Percentiles rank a stretch among this genome's conserved stretches.
Conservation (phyloP, 371 early-diverging fungal species). For the Rhizopus sp. region DNA sequence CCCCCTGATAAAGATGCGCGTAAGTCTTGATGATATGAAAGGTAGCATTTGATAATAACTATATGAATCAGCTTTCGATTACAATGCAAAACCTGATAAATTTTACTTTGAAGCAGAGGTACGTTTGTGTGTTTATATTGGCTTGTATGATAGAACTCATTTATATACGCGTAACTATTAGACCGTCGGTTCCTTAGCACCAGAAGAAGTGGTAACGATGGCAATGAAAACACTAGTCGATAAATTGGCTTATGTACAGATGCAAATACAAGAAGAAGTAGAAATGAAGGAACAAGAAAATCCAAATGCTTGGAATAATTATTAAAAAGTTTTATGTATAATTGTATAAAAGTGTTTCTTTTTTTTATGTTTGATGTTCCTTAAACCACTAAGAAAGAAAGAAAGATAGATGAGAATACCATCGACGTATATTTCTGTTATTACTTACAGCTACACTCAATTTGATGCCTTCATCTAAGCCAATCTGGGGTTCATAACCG, state of each 20-base stretch:
- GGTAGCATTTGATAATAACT: conserved; percentile 2
- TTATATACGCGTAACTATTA: conserved; percentile 11
- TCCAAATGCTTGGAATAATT: conserved; percentile 29
- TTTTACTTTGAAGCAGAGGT: conserved; percentile 92
- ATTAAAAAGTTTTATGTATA: conserved; percentile 11
- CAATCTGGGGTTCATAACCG: conserved; percentile 77
- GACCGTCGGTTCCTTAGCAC: conserved; percentile 87
- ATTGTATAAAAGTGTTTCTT: not conserved
- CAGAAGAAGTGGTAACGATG: conserved; percentile 82
- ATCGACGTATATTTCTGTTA: too few species aligned
- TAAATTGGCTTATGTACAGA: conserved; percentile 79
- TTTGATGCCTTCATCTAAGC: conserved; percentile 73
- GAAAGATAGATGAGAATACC: not conserved
- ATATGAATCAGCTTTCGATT: conserved; percentile 73
- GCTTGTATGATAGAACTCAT: not conserved
- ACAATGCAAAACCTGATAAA: conserved; percentile 78
- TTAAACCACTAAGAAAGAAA: not conserved
- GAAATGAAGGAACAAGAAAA: conserved; percentile 47
- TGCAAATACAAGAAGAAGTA: conserved; percentile 72
- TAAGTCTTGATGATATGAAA: conserved; percentile 26
- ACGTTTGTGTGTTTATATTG: conserved; percentile 12
- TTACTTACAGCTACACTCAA: conserved; percentile 43
- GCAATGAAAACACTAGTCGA: conserved; percentile 83
- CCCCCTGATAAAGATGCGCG: conserved; percentile 65
- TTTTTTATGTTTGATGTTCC: not conserved